phyloP scores from a whole-genome alignment of 305 asterid species.

The Fraxinus greggii region DNA sequence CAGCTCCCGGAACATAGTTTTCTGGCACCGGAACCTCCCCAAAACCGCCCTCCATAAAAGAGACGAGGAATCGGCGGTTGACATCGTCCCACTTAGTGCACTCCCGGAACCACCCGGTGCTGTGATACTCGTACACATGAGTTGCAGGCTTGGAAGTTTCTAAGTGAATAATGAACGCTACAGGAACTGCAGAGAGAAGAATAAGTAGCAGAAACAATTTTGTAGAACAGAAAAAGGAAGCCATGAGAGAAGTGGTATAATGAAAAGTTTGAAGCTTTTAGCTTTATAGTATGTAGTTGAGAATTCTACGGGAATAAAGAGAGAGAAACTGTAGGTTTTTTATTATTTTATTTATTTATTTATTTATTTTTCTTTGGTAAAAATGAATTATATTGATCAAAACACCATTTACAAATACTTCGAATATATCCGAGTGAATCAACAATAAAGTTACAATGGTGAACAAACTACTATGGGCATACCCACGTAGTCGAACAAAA shows the following conservation, averaged over 20 bases:
- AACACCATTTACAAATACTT: no score
- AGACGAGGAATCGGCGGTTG: slow-evolving; percentile 72
- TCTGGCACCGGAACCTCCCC: slow-evolving; percentile 57
- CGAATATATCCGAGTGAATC: no score
- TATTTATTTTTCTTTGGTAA: no score
- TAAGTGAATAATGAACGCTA: slow-evolving; percentile 62
- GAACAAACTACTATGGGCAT: no score
- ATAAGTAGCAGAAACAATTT: slow-evolving; percentile 41
- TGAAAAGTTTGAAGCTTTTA: background rate
- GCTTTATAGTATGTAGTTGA: slow-evolving; percentile 10
- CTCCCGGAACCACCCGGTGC: slow-evolving; percentile 83
- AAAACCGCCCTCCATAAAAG: slow-evolving; percentile 78
- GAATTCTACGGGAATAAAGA: background rate
- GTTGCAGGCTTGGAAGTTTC: slow-evolving; percentile 55
- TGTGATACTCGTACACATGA: slow-evolving; percentile 61
- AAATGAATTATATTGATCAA: no score
- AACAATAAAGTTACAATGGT: no score
- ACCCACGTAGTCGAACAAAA: no score
- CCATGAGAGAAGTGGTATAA: slow-evolving; percentile 35
- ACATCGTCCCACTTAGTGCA: slow-evolving; percentile 76
- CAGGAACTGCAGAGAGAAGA: slow-evolving; percentile 70
- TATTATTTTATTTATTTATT: no score
- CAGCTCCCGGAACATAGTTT: slow-evolving; percentile 16
- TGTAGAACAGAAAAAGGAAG: slow-evolving; percentile 44
- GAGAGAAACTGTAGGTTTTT: background rate